Base-by-base conservation (phyloP, 2,329 filamentous ascomycete genomes). In the Clonostachys byssicola region DNA sequence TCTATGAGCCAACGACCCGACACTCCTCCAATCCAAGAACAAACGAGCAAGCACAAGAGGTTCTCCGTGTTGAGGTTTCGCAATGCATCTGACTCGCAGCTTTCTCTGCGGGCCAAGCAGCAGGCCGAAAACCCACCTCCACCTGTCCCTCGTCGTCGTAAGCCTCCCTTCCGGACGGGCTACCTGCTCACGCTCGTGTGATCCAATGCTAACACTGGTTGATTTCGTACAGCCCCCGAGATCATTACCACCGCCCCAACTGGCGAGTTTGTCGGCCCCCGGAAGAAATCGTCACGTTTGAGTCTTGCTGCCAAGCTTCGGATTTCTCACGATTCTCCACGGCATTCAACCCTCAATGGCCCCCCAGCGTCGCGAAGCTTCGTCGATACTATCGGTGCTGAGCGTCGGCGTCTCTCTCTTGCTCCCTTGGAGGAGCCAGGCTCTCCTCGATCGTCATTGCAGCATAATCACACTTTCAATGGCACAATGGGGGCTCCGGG, bases 241-340 rank as follows among this genome's bases (percentile, higher is more conserved):
- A 97, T 97, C 62, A 94, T 97, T 64, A 96, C 88, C 44, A 97
- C 92, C 12, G 89, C 92, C 14, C 92, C 94, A 10, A 94, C 91
- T 9, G 79, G 84, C 54, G 80, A 87, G 45, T 61, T 81, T 17
- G 73, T 73, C 35, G 56, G 63, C 44, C 63, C 74, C 50, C 77
- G 73, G 43, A 84, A 79, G 62, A 82, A 78, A 54, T 64, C 73
- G 39, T 76, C 79, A 34, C 73, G 80, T 39, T 70, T 82, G 51
- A 77, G 72, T 56, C 66, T 84, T 17, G 70, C 75, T 20, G 66
- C 72, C 46, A 75, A 74, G 35, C 69, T 79, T 46, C 75, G 78
- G 45, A 73, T 72, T 42, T 80, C 78, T 3, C 72, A 69, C 45
- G 77, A 81, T 45, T 53, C 74, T 9, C 61, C 68, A 12, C 59